These are phyloP conservation scores for Hymenochaete sp. DNA, from an alignment of 1,284 basidiomycete species.

Conservation along the genomic window DNA sequence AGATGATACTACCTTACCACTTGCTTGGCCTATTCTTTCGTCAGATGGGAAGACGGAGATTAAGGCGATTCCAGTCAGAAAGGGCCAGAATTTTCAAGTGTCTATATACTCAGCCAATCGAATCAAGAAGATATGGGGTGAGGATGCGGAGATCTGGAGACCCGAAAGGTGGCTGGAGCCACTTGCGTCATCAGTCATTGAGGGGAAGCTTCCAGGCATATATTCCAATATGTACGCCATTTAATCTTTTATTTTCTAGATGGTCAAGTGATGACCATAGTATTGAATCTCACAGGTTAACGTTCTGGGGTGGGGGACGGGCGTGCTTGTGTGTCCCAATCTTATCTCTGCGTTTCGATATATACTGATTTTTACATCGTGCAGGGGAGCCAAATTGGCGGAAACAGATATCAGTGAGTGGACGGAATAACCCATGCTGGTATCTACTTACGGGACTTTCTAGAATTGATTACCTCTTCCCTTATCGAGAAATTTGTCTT, in stretches of 20 bases:
- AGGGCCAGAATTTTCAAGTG: slow-evolving; percentile 19
- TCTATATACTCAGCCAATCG: slow-evolving; percentile 19
- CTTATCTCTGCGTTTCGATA: neutral
- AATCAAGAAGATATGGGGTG: slow-evolving; percentile 18
- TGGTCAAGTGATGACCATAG: neutral
- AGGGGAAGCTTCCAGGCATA: slow-evolving; percentile 19
- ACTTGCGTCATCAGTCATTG: slow-evolving; percentile 6
- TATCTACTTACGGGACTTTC: neutral
- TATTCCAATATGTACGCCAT: slow-evolving; percentile 20
- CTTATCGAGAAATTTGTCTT: slow-evolving; percentile 15
- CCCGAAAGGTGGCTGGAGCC: slow-evolving; percentile 21
- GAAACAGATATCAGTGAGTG: slow-evolving; percentile 18
- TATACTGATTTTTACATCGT: neutral
- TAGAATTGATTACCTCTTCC: slow-evolving; percentile 10
- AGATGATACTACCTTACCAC: slow-evolving; percentile 17
- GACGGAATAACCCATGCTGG: neutral
- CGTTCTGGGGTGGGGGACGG: slow-evolving; percentile 15
- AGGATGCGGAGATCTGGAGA: slow-evolving; percentile 19
- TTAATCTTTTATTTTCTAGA: too few species aligned
- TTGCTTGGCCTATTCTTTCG: slow-evolving; percentile 17
- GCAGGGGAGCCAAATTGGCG: slow-evolving; percentile 17
- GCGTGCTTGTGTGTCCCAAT: slow-evolving; percentile 16
- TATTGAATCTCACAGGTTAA: slow-evolving; percentile 15
- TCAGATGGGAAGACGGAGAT: slow-evolving; percentile 10
- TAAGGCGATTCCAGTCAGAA: slow-evolving; percentile 14